Percentiles rank a stretch among this genome's conserved stretches.
Conservation (phyloP, 2,329 filamentous ascomycete species). For the Orbilia quercus region DNA sequence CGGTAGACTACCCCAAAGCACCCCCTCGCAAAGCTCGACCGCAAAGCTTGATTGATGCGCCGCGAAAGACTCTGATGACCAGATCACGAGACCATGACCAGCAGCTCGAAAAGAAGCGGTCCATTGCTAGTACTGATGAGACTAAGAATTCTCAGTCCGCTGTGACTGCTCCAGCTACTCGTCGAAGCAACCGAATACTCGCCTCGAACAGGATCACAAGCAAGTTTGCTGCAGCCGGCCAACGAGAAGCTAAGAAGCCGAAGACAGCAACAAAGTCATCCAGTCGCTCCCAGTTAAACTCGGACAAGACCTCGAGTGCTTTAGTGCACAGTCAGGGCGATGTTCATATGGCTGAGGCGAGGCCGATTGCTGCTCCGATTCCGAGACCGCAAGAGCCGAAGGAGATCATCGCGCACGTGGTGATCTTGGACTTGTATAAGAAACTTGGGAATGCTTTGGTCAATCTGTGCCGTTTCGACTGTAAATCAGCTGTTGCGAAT, state of each 20-base stretch:
- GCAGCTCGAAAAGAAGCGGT: conserved; percentile 54
- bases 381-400: conserved; percentile 70
- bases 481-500: conserved; percentile 78
- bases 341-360: conserved; percentile 51
- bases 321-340: conserved; percentile 52
- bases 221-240: conserved; percentile 58
- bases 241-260: conserved; percentile 62
- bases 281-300: conserved; percentile 59
- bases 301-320: conserved; percentile 52
- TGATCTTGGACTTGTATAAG: conserved; percentile 81
- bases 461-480: conserved; percentile 80
- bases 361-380: conserved; percentile 61
- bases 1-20: conserved; percentile 58
- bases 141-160: conserved; percentile 58
- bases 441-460: conserved; percentile 85
- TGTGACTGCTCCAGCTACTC: conserved; percentile 58
- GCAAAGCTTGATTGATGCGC: conserved; percentile 56
- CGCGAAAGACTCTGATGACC: conserved; percentile 55
- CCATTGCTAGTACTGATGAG: conserved; percentile 56
- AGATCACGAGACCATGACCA: conserved; percentile 50
- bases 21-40: conserved; percentile 59
- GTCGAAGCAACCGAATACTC: conserved; percentile 59
- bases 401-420: conserved; percentile 79
- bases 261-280: conserved; percentile 61
- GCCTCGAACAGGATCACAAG: conserved; percentile 60